Percentiles rank a stretch among this genome's conserved stretches.
Conservation (phyloP, 129 eudicot genomes). For the Centaurea solstitialis region DNA sequence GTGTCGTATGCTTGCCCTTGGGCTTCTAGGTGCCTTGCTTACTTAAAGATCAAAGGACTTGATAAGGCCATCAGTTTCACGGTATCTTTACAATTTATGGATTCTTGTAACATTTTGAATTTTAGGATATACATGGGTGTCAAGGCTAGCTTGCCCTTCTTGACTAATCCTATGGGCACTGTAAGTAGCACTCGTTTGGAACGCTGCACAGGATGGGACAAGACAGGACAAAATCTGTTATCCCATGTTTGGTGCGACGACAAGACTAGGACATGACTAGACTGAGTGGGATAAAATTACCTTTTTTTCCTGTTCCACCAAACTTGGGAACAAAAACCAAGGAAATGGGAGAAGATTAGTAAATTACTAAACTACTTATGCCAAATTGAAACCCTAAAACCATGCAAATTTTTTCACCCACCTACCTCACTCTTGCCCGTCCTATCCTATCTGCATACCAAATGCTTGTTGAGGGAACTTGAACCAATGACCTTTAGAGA, state of each 20-base stretch:
- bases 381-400: not conserved
- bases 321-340: not conserved
- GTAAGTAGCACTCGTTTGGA: too few species aligned
- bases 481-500: not conserved
- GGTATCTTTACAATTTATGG: slow-evolving; percentile 32
- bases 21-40: slow-evolving; percentile 92
- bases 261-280: not conserved
- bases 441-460: not conserved
- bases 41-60: slow-evolving; percentile 81
- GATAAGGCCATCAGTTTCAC: slow-evolving; percentile 74
- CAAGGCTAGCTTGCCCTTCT: not conserved
- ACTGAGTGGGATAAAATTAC: not conserved
- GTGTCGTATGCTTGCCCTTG: slow-evolving; percentile 96
- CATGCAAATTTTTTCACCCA: not conserved
- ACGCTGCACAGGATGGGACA: too few species aligned
- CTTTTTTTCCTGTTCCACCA: not conserved
- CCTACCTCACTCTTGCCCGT: not conserved
- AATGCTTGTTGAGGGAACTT: not conserved
- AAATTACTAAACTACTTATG: not conserved
- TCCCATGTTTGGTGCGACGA: not conserved
- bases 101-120: not conserved
- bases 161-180: not conserved
- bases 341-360: not conserved
- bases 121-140: not conserved
- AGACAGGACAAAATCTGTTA: not conserved